Conservation (phyloP, 2,329 filamentous ascomycete species). For the Ceratocystis variospora region DNA sequence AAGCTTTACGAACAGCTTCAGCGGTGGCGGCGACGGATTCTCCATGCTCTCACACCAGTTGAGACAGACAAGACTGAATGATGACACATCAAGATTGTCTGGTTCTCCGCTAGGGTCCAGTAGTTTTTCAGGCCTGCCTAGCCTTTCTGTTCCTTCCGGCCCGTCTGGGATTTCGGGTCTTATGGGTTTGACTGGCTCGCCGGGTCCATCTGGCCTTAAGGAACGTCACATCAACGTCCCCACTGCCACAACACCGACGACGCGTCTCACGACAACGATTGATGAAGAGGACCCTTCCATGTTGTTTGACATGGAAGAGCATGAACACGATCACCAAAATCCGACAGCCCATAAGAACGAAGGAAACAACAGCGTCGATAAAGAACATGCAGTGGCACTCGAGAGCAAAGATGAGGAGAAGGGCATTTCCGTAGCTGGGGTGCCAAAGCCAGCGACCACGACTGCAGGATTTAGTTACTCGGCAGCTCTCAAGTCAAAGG, state of each 20-base stretch:
- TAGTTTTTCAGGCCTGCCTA: neutral
- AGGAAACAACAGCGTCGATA: neutral
- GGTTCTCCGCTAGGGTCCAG: constrained; percentile 10
- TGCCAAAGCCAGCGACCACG: neutral
- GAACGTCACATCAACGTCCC: constrained; percentile 9
- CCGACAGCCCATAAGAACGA: neutral
- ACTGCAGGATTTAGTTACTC: constrained; percentile 16
- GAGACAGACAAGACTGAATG: constrained; percentile 11
- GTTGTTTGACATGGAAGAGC: constrained; percentile 19
- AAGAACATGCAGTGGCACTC: neutral
- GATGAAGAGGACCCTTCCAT: constrained; percentile 18
- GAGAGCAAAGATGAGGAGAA: neutral
- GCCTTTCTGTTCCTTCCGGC: neutral
- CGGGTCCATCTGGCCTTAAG: constrained; percentile 2
- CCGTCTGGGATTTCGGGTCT: neutral
- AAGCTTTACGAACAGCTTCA: constrained; percentile 9
- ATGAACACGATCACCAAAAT: neutral
- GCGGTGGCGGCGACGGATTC: constrained; percentile 13
- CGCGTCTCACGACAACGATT: constrained; percentile 16
- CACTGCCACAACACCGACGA: constrained; percentile 1
- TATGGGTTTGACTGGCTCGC: neutral
- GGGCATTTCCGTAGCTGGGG: neutral
- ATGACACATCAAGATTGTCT: constrained; percentile 10
- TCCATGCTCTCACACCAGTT: constrained; percentile 17
- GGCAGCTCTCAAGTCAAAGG: constrained; percentile 18